These are phyloP conservation scores for Auricularia sp. DNA, from an alignment of 768 basidiomycete species.

Conservation along the genomic window DNA sequence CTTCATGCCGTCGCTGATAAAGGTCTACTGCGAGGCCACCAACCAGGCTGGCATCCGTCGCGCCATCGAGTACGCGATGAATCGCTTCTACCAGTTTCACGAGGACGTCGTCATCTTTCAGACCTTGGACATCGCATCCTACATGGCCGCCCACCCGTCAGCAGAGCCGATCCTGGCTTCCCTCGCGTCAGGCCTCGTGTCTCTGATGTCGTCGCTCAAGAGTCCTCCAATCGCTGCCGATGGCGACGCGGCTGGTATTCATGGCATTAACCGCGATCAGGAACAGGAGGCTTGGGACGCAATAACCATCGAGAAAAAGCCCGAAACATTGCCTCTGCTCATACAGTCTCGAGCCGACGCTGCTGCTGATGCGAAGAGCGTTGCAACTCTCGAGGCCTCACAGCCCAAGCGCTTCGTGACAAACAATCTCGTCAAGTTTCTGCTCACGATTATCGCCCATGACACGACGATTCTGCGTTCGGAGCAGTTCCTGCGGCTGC, in stretches of 20 bases:
- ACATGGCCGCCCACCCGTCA: constrained; percentile 39
- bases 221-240: constrained; percentile 28
- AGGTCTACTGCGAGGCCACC: constrained; percentile 56
- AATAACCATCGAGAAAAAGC: constrained; percentile 59
- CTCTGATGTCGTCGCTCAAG: constrained; percentile 49
- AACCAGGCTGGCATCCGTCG: constrained; percentile 44
- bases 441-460: constrained; percentile 72
- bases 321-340: constrained; percentile 54
- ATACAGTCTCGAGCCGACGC: constrained; percentile 27
- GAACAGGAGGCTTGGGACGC: constrained; percentile 65
- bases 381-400: constrained; percentile 45
- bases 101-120: constrained; percentile 67
- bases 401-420: constrained; percentile 45
- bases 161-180: constrained; percentile 32
- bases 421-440: constrained; percentile 58
- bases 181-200: constrained; percentile 46
- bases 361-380: constrained; percentile 19
- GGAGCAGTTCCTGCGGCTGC: constrained; percentile 54
- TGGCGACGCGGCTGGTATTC: constrained; percentile 57
- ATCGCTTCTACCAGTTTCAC: constrained; percentile 66
- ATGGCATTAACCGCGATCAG: constrained; percentile 47
- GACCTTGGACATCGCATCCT: constrained; percentile 51
- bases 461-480: constrained; percentile 57
- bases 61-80: constrained; percentile 62
- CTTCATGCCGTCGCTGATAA: constrained; percentile 64